Base-by-base conservation (phyloP, 2,329 filamentous ascomycete species). In the Epichloe bromicola region DNA sequence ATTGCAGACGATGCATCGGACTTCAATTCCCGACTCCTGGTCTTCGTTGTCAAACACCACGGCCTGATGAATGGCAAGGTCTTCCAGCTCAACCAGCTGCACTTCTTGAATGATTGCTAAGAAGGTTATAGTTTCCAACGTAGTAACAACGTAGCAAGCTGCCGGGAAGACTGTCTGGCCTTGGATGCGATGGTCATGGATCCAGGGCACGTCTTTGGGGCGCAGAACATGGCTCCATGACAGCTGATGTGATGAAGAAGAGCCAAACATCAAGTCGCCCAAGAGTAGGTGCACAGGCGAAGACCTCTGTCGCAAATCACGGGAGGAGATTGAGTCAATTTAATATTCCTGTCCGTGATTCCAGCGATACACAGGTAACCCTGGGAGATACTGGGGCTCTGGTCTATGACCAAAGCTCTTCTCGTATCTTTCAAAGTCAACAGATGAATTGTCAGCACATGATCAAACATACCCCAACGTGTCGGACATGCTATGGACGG, bases 121-220 rank as follows among this genome's bases (percentile, higher is more conserved):
- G 20, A 46, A 33, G 34, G 11, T 15, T 8, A 15, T 34, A 2
- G 26, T 34, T 30, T 54, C 53, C 14, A 53, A 17, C 2, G 61
- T 65, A 59, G 70, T 68, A 11, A 59, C 56, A 1, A 70, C 30
- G 50, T 68, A 72, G 0, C 60, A 66, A 2, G 69, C 65, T 3
- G 49, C 61, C 0, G 71, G 70, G 46, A 69, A 70, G 1, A 73
- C 54, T n/a, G 55, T 49, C 20, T 56, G 42, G 0, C 49, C 52
- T 5, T 54, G 63, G 50, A 51, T 61, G 44, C 0, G 55, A 55
- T 52, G 64, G 50, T 58, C 56, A 3, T 44, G 39, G 1, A 71
- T 48, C 70, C 70, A 73, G 6, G 58, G 54, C 20, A 57, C 20
- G 2, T 61, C 56, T 12, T 55, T 38, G 2, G 59, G 51, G 15